These are phyloP conservation scores for Tillandsia leiboldiana DNA, from an alignment of 176 grass and related monocot species.

Conservation along the genomic window DNA sequence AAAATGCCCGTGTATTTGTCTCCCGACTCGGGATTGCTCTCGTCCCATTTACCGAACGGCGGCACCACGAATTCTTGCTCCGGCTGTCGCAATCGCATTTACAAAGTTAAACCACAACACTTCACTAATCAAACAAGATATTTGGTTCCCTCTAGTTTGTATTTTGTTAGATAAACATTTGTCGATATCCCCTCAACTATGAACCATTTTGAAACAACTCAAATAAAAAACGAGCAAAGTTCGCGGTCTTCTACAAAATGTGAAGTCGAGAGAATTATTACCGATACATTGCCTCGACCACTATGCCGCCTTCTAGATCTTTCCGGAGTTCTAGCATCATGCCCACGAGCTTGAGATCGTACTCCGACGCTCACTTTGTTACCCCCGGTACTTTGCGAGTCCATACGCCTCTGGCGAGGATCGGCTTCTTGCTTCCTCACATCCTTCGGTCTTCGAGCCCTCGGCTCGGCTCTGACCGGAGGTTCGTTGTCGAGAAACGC, in stretches of 20 bases:
- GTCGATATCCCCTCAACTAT: too few species aligned
- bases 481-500: not conserved
- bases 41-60: constrained; percentile 23
- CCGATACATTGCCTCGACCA: not conserved
- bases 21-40: not conserved
- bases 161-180: not conserved
- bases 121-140: not conserved
- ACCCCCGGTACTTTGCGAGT: not conserved
- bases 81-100: constrained; percentile 1
- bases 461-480: not conserved
- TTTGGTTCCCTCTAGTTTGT: not conserved
- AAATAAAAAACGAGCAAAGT: too few species aligned
- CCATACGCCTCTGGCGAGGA: not conserved
- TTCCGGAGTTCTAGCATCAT: not conserved
- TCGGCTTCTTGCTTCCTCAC: not conserved
- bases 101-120: not conserved
- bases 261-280: not conserved
- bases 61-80: constrained; percentile 12
- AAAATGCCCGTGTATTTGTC: constrained; percentile 17
- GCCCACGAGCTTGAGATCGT: not conserved
- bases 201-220: too few species aligned
- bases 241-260: not conserved
- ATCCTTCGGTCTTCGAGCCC: not conserved
- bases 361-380: not conserved
- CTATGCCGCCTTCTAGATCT: not conserved